Evolutionary conservation across 768 basidiomycete species (phyloP).

Genomic region (Coprinopsis sp.): DNA sequence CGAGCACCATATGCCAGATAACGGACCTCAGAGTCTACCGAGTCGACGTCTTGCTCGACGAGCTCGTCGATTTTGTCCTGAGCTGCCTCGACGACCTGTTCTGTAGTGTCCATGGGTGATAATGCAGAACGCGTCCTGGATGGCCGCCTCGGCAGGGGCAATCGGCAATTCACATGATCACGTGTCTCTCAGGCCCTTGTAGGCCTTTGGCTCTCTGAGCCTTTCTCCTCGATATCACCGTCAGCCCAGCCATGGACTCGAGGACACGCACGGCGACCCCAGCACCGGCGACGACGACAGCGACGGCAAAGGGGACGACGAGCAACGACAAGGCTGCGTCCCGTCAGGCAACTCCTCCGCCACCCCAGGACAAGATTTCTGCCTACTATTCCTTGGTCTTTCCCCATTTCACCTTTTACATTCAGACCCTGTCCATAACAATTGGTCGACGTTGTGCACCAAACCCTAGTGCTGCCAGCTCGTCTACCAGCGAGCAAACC

Average conservation of each 20-base stretch:
- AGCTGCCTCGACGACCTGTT: slow-evolving; percentile 35
- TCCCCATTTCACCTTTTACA: slow-evolving; percentile 93
- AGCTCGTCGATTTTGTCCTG: slow-evolving; percentile 50
- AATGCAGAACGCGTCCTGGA: not conserved
- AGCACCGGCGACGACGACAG: slow-evolving; percentile 18
- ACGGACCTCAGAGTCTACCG: slow-evolving; percentile 62
- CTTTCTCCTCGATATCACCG: slow-evolving; percentile 5
- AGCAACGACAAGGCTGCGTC: no score
- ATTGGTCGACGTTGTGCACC: slow-evolving; percentile 87
- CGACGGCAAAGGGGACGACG: no score
- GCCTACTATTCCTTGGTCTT: slow-evolving; percentile 95
- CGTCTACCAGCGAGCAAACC: slow-evolving; percentile 51
- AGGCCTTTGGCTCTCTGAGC: not conserved
- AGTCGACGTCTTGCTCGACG: slow-evolving; percentile 60
- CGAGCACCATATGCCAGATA: slow-evolving; percentile 79
- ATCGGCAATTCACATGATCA: no score
- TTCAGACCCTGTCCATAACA: slow-evolving; percentile 90
- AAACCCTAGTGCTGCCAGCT: slow-evolving; percentile 40
- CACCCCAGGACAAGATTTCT: slow-evolving; percentile 71
- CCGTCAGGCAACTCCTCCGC: slow-evolving; percentile 28
- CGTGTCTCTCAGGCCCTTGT: slow-evolving; percentile 8
- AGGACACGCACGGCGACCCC: slow-evolving; percentile 39
- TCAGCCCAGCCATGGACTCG: slow-evolving; percentile 34
- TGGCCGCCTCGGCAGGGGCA: slow-evolving; percentile 5
- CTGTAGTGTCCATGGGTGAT: slow-evolving; percentile 28